A percentile compares a stretch with the other conserved stretches of the same genome.
Conservation (phyloP, 2,329 filamentous ascomycete species). For the Colletotrichum sojae region DNA sequence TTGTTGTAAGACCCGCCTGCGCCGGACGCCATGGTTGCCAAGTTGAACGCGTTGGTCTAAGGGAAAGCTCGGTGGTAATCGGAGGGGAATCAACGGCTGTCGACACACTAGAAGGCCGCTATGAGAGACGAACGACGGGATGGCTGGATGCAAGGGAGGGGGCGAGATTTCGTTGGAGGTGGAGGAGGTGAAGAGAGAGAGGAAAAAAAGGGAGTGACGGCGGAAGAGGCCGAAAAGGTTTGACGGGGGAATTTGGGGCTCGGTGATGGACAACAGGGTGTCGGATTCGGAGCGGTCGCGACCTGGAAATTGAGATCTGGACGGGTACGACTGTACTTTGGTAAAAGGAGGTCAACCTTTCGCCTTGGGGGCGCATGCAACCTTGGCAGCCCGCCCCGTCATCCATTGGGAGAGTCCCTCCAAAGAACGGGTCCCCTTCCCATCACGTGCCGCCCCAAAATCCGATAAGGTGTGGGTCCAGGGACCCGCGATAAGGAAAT, state of each 20-base stretch:
- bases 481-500: conserved; percentile 32
- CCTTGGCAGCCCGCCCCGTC: conserved; percentile 28
- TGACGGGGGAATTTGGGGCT: conserved; percentile 17
- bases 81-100: conserved; percentile 34
- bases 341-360: conserved; percentile 39
- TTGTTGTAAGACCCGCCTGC: conserved; percentile 93
- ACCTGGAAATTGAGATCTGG: conserved; percentile 27
- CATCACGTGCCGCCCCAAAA: conserved; percentile 30
- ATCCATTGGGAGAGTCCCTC: conserved; percentile 20
- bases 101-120: conserved; percentile 21
- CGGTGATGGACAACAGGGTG: conserved; percentile 15
- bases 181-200: neutral
- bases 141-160: conserved; percentile 29
- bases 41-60: conserved; percentile 13
- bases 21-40: conserved; percentile 76
- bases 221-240: conserved; percentile 1
- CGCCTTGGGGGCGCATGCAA: conserved; percentile 24
- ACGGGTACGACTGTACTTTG: neutral
- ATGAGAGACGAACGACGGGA: conserved; percentile 3
- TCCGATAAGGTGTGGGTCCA: conserved; percentile 1
- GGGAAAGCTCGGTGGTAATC: neutral
- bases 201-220: neutral
- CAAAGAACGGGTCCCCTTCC: neutral
- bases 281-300: conserved; percentile 17
- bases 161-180: neutral